A percentile compares a stretch with the other conserved stretches of the same genome.
phyloP scores from a whole-genome alignment of 2,329 filamentous ascomycete species.

The Neonectria neomacrospora region DNA sequence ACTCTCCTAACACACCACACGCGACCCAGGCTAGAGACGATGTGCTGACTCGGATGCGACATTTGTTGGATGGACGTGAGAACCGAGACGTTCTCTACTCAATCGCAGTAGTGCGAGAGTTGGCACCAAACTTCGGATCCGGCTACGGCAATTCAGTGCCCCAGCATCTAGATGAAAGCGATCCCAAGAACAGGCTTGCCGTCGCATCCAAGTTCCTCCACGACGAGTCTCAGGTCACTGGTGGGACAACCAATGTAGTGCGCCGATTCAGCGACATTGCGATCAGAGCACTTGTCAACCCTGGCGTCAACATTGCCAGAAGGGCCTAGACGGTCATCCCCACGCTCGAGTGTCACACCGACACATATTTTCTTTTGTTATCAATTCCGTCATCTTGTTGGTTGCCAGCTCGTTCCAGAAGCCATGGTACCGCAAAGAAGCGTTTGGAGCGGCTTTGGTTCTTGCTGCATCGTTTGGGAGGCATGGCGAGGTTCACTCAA shows the following conservation, averaged over 20 bases:
- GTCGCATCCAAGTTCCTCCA: conserved; percentile 77
- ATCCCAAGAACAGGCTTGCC: conserved; percentile 72
- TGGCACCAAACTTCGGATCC: conserved; percentile 72
- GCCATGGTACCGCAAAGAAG: conserved; percentile 15
- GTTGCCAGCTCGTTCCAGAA: conserved; percentile 2
- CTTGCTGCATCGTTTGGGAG: conserved; percentile 48
- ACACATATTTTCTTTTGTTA: conserved; percentile 39
- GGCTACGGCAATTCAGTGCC: conserved; percentile 67
- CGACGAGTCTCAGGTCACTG: conserved; percentile 69
- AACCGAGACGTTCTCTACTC: conserved; percentile 93
- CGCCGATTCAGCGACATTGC: conserved; percentile 77
- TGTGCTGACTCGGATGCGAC: conserved; percentile 72
- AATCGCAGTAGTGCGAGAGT: conserved; percentile 81
- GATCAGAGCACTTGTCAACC: conserved; percentile 66
- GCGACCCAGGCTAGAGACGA: conserved; percentile 69
- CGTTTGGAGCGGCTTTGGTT: conserved; percentile 33
- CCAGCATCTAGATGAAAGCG: conserved; percentile 72
- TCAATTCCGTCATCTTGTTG: conserved; percentile 8
- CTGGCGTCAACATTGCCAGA: conserved; percentile 60
- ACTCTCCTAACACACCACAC: conserved; percentile 61
- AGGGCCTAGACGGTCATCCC: conserved; percentile 28
- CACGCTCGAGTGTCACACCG: conserved; percentile 11
- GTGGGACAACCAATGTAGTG: conserved; percentile 80
- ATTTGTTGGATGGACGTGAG: conserved; percentile 81
- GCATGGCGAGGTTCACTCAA: conserved; percentile 48